These are phyloP conservation scores for Clonostachys rosea DNA, from an alignment of 2,329 filamentous ascomycete genomes.

Conservation along the genomic window DNA sequence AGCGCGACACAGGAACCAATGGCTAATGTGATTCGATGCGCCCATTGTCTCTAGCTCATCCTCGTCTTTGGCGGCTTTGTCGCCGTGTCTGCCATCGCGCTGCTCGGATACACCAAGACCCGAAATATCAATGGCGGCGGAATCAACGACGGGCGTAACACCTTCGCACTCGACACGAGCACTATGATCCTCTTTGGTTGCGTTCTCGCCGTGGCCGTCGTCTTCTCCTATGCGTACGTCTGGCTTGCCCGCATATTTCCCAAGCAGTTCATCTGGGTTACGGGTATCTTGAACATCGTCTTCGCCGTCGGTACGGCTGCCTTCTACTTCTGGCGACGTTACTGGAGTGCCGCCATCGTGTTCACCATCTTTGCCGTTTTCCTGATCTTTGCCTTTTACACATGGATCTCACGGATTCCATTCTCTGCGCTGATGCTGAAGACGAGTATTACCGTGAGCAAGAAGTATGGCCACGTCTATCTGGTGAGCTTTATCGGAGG, in stretches of 20 bases:
- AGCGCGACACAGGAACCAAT: neutral
- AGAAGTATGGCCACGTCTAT: slow-evolving; percentile 81
- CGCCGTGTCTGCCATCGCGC: slow-evolving; percentile 69
- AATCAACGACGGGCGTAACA: slow-evolving; percentile 66
- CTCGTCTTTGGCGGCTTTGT: slow-evolving; percentile 68
- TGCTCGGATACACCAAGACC: slow-evolving; percentile 68
- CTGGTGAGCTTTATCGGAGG: slow-evolving; percentile 81
- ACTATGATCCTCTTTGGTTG: slow-evolving; percentile 84
- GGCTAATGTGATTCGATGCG: neutral
- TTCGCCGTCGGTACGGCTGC: slow-evolving; percentile 82
- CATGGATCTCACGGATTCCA: slow-evolving; percentile 86
- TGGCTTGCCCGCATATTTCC: slow-evolving; percentile 72
- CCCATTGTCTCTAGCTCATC: slow-evolving; percentile 50
- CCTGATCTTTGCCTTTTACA: slow-evolving; percentile 76
- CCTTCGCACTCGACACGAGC: slow-evolving; percentile 70
- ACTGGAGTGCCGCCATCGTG: slow-evolving; percentile 82
- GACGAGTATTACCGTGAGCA: slow-evolving; percentile 80
- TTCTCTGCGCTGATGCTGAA: slow-evolving; percentile 89
- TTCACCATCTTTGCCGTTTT: slow-evolving; percentile 76
- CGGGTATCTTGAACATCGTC: slow-evolving; percentile 81
- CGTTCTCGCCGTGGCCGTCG: slow-evolving; percentile 66
- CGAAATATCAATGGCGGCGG: slow-evolving; percentile 62
- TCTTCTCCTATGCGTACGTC: slow-evolving; percentile 75
- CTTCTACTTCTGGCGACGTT: slow-evolving; percentile 73
- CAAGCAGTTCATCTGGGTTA: slow-evolving; percentile 90